Base-by-base conservation (phyloP, 2,329 filamentous ascomycete species). In the Chrysosporium queenslandicum region DNA sequence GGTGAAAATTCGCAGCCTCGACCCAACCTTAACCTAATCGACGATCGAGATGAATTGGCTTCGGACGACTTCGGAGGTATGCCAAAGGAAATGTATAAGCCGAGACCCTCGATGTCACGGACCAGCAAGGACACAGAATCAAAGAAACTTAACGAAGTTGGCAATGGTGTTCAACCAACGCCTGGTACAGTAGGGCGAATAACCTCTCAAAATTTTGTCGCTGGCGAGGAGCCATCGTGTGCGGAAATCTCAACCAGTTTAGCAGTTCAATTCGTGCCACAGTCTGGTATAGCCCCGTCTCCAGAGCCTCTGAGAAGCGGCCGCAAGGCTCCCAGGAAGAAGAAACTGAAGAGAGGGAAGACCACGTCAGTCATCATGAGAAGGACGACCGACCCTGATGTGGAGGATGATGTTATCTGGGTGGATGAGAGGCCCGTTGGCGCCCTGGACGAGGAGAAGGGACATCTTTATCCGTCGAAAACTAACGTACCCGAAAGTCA, bases 281-380 rank as follows among this genome's bases (percentile, higher is more conserved):
- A 50, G 16, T 34, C 16, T 4, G 11, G 49, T 39, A 9, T 18
- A 9, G 2, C 9, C 21, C 16, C 25, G n/a, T 16, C 8, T 5
- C 20, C 14, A 12, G n/a, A 32, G 5, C 8, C 16, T 25, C 41
- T 36, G n/a, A 30, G 23, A 12, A 23, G 4, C 14, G 40, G 37
- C 29, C 41, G 64, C 61, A 23, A n/a, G 59, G 1, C 59, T 65
- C 18, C 57, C 53, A 71, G 55, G 63, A 76, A 69, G 67, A 71
- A 64, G 56, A 72, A 71, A 47, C 48, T 66, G 18, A 76, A 72
- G 59, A 67, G 74, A 54, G 66, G 68, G 34, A 73, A 73, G 53
- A 69, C 68, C 4, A 68, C 64, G 0, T 69, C 68, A 4, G 59
- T 63, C 18, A 61, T 64, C 2, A 53, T 65, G 2, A 61, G 62